Evolutionary conservation across 2,329 filamentous ascomycete genomes (phyloP), one percentile per base, ranked within the genome.

Genomic region (Lachnellula subtilissima): DNA sequence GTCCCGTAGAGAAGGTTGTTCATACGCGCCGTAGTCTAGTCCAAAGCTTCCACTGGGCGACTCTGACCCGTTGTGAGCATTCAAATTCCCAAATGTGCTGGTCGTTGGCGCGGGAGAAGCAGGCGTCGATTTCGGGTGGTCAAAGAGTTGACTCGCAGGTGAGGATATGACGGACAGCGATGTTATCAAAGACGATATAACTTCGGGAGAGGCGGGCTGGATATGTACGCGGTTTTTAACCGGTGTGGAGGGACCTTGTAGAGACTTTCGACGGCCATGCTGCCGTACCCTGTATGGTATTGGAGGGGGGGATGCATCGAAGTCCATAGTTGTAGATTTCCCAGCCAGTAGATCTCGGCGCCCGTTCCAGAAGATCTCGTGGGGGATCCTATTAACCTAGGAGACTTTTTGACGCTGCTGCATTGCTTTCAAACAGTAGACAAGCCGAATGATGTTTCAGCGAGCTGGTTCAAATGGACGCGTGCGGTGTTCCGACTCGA

Each of bases 11-110:
- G 76, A 74, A 4, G 79, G 75, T 48, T 79, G 74, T 50, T 79
- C 75, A 70, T 83, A 87, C 57, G 83, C 79, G 57, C 86, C 83
- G 78, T 90, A 90, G 68, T 89, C 88, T 72, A 89, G 82, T 48
- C 88, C 86, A 69, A 88, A 89, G 58, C 76, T 77, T 63, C 74
- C 68, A 49, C 67, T 65, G 25, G 66, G 64, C 53, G 63, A 60
- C 32, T 52, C 57, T 39, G 55, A 45, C 5, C 58, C 61, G 61
- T 62, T 63, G 17, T 58, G 55, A 37, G 54, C 52, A 47, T 60
- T 61, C 47, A 62, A 50, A 35, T 58, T 54, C 15, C 59, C 57
- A 50, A 66, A 58, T 32, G 61, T 61, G 45, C 60, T 58, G n/a
- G 52, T 60, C 49, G 72, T 70, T 17, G 68, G 65, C 25, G 73